Evolutionary conservation across 441 rosid genomes (phyloP), one percentile per base, ranked within the genome.

Genomic region (California macrophylla): DNA sequence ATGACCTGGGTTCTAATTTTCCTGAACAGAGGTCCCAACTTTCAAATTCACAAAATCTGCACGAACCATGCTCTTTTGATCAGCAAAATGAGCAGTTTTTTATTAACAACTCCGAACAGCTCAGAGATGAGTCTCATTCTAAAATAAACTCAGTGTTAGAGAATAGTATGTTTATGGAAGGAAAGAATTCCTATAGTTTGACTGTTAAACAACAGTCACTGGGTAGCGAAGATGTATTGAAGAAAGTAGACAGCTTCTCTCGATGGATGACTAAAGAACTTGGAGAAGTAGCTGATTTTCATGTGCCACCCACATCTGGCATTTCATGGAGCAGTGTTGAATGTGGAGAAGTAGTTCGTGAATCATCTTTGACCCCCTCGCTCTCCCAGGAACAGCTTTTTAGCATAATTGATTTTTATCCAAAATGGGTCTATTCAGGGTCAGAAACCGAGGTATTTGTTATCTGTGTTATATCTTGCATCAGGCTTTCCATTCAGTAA

Each of bases 201-300:
- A 71, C 82, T 8, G 68, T 76, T 79, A 88, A 83, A 65, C 84
- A 80, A 64, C 83, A 81, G 32, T 45, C 84, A 62, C 71, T 83
- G 68, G 85, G 82, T 42, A 74, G 84, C 64, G 88, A 79, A 71
- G 90, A 82, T 69, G 88, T 87, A 76, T 74, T 93, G 80, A 89
- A 87, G 82, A 93, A 93, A 81, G 82, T 84, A 77, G 98, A 93
- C 74, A 93, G 98, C 78, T 93, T 93, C 83, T 83, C 82, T 72
- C 86, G 92, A 63, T 93, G 98, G 98, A 87, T 88, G 94, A 88
- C 87, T 78, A 91, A 82, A 76, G 97, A 91, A 82, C 89, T 93
- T 71, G 97, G 87, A 72, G 97, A 93, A 76, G 97, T 89, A 58
- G 82, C 80, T 32, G 89, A 85, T 70, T 77, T 85, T 15, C 83